These are phyloP conservation scores for Ciborinia camelliae DNA, from an alignment of 2,329 filamentous ascomycete genomes.

Conservation along the genomic window DNA sequence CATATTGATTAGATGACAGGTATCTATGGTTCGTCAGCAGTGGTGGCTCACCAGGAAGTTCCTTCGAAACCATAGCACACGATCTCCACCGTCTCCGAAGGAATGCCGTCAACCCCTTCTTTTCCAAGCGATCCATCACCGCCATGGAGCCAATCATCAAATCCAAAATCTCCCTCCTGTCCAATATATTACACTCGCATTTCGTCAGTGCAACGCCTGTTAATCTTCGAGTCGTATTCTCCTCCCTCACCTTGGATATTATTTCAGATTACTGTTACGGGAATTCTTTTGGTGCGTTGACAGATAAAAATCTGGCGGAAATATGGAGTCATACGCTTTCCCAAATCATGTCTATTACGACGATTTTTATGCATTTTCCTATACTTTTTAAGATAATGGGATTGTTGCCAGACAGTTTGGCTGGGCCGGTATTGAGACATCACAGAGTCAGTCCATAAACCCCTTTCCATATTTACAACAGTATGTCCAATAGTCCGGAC, in stretches of 20 bases:
- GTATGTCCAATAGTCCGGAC: no score
- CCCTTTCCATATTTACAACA: neutral
- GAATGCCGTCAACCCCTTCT: slow-evolving; percentile 29
- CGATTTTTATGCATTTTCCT: slow-evolving; percentile 9
- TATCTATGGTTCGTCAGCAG: slow-evolving; percentile 6
- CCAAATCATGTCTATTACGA: neutral
- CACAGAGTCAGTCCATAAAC: neutral
- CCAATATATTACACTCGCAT: slow-evolving; percentile 20
- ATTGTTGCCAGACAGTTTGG: slow-evolving; percentile 14
- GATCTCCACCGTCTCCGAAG: slow-evolving; percentile 27
- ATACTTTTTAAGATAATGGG: neutral
- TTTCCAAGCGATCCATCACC: slow-evolving; percentile 25
- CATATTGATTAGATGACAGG: neutral
- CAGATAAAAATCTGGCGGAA: slow-evolving; percentile 12
- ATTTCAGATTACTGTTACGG: slow-evolving; percentile 35
- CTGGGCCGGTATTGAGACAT: slow-evolving; percentile 17
- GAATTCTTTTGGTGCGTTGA: slow-evolving; percentile 23
- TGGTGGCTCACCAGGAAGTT: slow-evolving; percentile 3
- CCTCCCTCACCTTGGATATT: slow-evolving; percentile 27
- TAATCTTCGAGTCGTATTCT: slow-evolving; percentile 10
- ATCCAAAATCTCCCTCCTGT: slow-evolving; percentile 21
- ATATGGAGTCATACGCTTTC: slow-evolving; percentile 13
- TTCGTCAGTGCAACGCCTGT: slow-evolving; percentile 12
- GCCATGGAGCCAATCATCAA: slow-evolving; percentile 27
- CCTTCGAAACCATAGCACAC: slow-evolving; percentile 22